Evolutionary conservation across 2,329 filamentous ascomycete species (phyloP), one percentile per base, ranked within the genome.

Genomic region (Aspergillus hortae): DNA sequence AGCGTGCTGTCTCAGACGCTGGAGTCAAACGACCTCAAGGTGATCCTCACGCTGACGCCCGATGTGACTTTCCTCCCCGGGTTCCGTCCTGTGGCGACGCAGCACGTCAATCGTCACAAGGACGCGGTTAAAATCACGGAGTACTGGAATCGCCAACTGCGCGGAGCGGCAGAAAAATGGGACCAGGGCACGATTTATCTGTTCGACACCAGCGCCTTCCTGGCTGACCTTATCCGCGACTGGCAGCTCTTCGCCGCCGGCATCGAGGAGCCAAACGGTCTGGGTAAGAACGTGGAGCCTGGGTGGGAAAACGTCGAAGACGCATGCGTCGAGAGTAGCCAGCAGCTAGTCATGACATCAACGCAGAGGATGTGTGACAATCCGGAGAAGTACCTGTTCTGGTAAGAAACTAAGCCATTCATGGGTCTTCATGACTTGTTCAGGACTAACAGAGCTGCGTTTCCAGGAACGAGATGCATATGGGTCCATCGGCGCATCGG

Each of bases 1-100:
- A 61, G 67, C 35, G 36, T 58, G 25, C 53, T 73, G 17, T 64
- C 64, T 23, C 56, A 64, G 41, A 49, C 50, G n/a, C 67, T 61
- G 60, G 63, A 59, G 38, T 53, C 56, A 4, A 59, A 61, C 14
- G 58, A 71, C 14, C 55, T 69, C 48, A 71, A 66, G 52, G 57
- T 74, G 30, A 68, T 74, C 49, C 57, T 74, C 52, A 71, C 66
- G 11, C 59, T 69, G 60, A 61, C 67, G 7, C 60, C 69, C 17
- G 70, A 75, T 62, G 66, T 71, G 53, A 72, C 71, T 7, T 74
- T 74, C 56, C 56, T 74, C 10, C 70, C 72, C 1, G 70, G 64
- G 6, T 74, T 67, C 48, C 56, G 55, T 9, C 56, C 54, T 10
- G 51, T 57, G 7, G 57, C 57, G 12, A 64, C 63, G n/a, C 51